These are phyloP conservation scores for Linum usitatissimum DNA, from an alignment of 345 rosid genomes.

Conservation along the genomic window DNA sequence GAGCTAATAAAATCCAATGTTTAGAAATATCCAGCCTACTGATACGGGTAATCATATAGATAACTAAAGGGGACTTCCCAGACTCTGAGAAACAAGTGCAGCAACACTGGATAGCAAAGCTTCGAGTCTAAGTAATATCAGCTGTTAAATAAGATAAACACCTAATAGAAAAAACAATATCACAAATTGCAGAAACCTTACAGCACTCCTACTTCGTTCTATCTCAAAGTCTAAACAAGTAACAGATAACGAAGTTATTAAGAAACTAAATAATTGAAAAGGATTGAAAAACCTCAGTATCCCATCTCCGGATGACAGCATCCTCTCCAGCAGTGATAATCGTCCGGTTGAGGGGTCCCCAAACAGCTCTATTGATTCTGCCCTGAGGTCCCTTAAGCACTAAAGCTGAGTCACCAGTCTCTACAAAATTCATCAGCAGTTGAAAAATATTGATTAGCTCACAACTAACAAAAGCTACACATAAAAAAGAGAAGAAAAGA, in stretches of 20 bases:
- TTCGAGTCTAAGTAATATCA: background rate
- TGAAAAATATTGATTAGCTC: background rate
- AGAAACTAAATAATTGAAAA: background rate
- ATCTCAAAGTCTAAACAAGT: background rate
- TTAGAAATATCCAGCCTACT: background rate
- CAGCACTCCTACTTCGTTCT: too few species aligned
- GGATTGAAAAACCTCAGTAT: constrained; percentile 51
- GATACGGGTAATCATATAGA: background rate
- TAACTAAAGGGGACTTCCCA: background rate
- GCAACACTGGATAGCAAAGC: background rate
- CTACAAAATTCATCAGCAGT: constrained; percentile 25
- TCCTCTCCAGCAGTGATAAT: constrained; percentile 91
- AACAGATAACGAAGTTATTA: background rate
- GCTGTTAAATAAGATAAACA: too few species aligned
- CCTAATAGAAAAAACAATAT: too few species aligned
- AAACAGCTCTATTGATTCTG: constrained; percentile 81
- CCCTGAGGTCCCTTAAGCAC: constrained; percentile 62
- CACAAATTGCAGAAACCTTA: too few species aligned
- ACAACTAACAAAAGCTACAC: background rate
- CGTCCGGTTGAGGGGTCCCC: constrained; percentile 85
- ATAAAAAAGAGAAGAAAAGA: background rate
- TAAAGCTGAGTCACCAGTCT: constrained; percentile 53
- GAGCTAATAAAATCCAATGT: background rate
- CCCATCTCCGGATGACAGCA: constrained; percentile 75
- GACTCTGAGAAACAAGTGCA: background rate